Conservation (phyloP, 2,329 filamentous ascomycete genomes). For the Rosellinia necatrix region DNA sequence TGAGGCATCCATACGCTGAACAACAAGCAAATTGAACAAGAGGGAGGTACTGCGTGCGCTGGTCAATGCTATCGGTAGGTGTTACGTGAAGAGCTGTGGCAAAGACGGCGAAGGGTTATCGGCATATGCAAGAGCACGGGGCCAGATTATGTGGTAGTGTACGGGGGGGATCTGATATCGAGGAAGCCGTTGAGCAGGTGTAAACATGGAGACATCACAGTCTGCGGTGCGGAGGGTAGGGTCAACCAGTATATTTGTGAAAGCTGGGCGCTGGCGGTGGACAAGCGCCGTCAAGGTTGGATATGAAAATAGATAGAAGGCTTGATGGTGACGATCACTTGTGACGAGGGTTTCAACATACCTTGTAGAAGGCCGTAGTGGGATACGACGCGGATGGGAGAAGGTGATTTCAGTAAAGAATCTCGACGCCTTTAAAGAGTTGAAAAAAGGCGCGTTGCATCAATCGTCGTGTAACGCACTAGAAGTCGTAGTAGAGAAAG, state of each 20-base stretch:
- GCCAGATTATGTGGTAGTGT: neutral
- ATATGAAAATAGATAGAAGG: neutral
- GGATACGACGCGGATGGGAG: neutral
- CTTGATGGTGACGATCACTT: neutral
- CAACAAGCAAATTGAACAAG: neutral
- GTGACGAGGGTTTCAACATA: conserved; percentile 12
- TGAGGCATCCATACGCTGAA: neutral
- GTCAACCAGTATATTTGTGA: conserved; percentile 1
- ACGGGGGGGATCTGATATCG: neutral
- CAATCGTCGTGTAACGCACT: conserved; percentile 2
- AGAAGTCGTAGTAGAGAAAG: conserved; percentile 10
- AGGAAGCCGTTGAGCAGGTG: too few relatives aligned
- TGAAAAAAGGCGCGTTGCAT: conserved; percentile 13
- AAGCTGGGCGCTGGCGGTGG: neutral
- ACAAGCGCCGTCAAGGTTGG: neutral
- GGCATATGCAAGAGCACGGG: neutral
- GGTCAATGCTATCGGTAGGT: neutral
- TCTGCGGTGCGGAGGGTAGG: conserved; percentile 4
- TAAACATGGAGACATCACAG: too few relatives aligned
- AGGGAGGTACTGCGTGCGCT: neutral
- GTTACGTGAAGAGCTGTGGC: neutral
- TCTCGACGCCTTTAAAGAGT: neutral
- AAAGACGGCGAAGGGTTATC: neutral
- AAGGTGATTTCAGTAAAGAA: conserved; percentile 9
- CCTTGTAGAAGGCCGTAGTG: conserved; percentile 12